Conservation (phyloP, 164 flowering plant genomes). For the Cinnamomum micranthum region DNA sequence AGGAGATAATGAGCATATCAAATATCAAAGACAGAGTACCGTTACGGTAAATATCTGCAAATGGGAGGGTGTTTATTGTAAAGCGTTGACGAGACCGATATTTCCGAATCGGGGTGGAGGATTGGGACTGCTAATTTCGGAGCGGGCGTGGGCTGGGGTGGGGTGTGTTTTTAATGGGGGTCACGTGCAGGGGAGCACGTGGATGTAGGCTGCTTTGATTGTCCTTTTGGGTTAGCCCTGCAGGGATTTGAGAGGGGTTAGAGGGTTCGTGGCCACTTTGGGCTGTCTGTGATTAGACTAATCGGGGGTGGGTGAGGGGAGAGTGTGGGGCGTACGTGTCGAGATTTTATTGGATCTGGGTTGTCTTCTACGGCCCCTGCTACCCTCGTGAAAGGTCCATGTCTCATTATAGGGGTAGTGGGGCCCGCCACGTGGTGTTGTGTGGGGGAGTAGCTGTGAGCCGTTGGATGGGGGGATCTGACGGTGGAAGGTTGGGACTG, state of each 20-base stretch:
- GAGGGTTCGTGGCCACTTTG: background rate
- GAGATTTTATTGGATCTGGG: background rate
- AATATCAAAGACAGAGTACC: no score
- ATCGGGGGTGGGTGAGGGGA: background rate
- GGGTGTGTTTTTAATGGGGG: background rate
- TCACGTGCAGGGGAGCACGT: conserved; percentile 6
- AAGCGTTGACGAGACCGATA: no score
- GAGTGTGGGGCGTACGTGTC: background rate
- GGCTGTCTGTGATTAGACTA: conserved; percentile 6
- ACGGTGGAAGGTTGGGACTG: background rate
- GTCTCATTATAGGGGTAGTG: background rate
- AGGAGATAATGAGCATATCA: no score
- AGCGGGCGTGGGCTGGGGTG: no score
- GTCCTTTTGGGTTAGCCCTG: background rate
- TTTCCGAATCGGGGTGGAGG: no score
- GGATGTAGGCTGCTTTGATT: background rate
- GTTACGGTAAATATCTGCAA: no score
- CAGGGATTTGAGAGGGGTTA: conserved; percentile 6
- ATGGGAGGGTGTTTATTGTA: no score
- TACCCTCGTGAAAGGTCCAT: background rate
- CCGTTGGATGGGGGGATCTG: background rate
- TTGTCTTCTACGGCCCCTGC: background rate
- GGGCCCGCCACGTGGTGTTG: conserved; percentile 6
- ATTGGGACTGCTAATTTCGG: no score
- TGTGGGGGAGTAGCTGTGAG: no score